Evolutionary conservation across 192 early-diverging fungal genomes (phyloP), one percentile per base, ranked within the genome.

Genomic region (Martensiomyces pterosporus): DNA sequence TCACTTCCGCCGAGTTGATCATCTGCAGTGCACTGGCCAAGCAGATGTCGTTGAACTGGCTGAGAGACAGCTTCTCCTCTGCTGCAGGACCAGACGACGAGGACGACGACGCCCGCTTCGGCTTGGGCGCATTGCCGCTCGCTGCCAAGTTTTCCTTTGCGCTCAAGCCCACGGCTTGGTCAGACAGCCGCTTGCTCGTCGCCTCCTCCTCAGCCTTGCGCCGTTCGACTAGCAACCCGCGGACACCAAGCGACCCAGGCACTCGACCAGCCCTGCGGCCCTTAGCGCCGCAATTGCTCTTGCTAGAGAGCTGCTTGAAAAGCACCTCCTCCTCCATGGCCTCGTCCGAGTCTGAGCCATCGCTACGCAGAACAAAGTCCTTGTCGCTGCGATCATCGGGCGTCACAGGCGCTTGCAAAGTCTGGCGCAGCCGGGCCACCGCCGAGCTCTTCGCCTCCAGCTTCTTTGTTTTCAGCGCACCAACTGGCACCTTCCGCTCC

Each of bases 1-100:
- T 79, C 17, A 76, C 55, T 15, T 72, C 68, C 19, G 61, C 72
- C 33, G 67, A 67, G 39, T 83, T 83, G 47, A 83, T 64, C 47
- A 82, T 67, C 43, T 75, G 66, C 52, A 82, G 59, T 2, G 69
- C 69, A 24, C 69, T 73, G 6, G 69, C 69, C 41, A 66, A 47
- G 27, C 50, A 54, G 12, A 73, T 73, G 9, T 61, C 63, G 49
- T 66, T 73, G 34, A 66, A 73, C 42, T 43, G 40, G 29, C 21
- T 58, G 14, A 65, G 44, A 4, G 51, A 14, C 42, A 70, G 47
- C 21, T 24, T 40, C 25, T 51, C 60, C 26, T 64, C 62, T 8
- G 41, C 39, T 13, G 21, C 43, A 32, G n/a, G n/a, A n/a, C n/a
- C n/a, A n/a, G n/a, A n/a, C n/a, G n/a, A n/a, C n/a, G n/a, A n/a